Base-by-base conservation (phyloP, 306 rosid species). In the Alnus rubra region DNA sequence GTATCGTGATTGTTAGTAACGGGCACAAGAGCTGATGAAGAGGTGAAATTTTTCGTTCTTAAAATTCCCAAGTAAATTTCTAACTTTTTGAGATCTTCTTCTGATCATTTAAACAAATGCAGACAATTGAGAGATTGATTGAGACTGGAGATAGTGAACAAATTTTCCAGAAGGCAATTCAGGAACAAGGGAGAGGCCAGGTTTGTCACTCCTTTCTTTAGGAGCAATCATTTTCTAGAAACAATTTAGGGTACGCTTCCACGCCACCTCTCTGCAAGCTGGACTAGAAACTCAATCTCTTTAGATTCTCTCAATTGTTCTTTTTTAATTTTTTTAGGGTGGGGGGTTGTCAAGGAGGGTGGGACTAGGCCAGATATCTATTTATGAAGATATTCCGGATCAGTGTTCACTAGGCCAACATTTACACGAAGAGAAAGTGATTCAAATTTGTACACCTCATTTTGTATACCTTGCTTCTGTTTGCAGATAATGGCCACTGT, bases 71-170 rank as follows among this genome's bases (percentile, higher is more conserved):
- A 18, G 58, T 71, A 52, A 55, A 78, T 52, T 13, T 30, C 3
- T 39, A 53, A 64, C 10, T 31, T 50, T 45, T 68, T 50, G 69
- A 74, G 74, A 73, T 81, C 23, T 39, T 82, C 49, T 86, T 81
- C 90, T 88, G 68, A 87, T 82, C 76, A 44, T 78, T 87, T 85
- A 73, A 68, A 79, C 78, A 80, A 84, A 73, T 74, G 75, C 95
- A 94, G 98, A 95, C 98, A 74, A 88, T 95, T 84, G 98, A 95
- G 81, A 92, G 90, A 88, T 88, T 95, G 82, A 92, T 95, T 77
- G 98, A 95, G 86, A 95, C 96, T 7, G 98, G 98, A 80, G 98
- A 95, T 33, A 87, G 98, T 55, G 98, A 95, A 84, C 97, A 95
- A 77, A 92, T 92, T 82, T 95, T 92, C 85, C 90, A 92, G 68